Base-by-base conservation (phyloP, 352 stramenopile species). In the Globisporangium solare region DNA sequence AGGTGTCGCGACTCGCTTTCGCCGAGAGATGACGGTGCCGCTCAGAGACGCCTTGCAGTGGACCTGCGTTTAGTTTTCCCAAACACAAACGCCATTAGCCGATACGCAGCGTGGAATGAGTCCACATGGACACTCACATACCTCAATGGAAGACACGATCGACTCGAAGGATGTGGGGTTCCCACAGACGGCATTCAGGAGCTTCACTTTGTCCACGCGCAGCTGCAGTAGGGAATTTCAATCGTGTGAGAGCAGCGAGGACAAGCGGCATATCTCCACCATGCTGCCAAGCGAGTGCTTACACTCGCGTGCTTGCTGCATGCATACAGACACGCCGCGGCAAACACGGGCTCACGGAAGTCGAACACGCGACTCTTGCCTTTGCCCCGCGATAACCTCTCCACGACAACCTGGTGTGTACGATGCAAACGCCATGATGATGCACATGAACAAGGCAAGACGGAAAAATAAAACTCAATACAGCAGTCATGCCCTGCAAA, bases 81-180 rank as follows among this genome's bases (percentile, higher is more conserved):
- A 14, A 45, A 46, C 37, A 12, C n/a, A n/a, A n/a, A 20, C 42
- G 24, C 18, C 7, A 20, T 51, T 22, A 42, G 37, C 47, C 20
- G 3, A 47, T 3, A 57, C 8, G 6, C 20, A 32, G n/a, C 5
- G 5, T 27, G 52, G 31, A 5, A 5, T 27, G 24, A 27, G 24
- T 27, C 24, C 24, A 27, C 24, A 27, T 27, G 24, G 24, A 27
- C 24, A n/a, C n/a, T n/a, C n/a, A 39, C 58, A 18, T 12, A 81
- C 72, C 64, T 91, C 78, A 41, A 91, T 81, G 31, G 78, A 87
- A 8, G 73, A 78, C 18, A 91, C 75, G 48, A 91, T 83, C 0
- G 76, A 67, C 20, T 87, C 76, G 24, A 91, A 91, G 12, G 66
- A 63, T 39, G 73, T 82, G 20, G 71, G 64, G 56, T 83, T 86